Base-by-base conservation (phyloP, 2,329 filamentous ascomycete genomes). In the Claviceps sp. region DNA sequence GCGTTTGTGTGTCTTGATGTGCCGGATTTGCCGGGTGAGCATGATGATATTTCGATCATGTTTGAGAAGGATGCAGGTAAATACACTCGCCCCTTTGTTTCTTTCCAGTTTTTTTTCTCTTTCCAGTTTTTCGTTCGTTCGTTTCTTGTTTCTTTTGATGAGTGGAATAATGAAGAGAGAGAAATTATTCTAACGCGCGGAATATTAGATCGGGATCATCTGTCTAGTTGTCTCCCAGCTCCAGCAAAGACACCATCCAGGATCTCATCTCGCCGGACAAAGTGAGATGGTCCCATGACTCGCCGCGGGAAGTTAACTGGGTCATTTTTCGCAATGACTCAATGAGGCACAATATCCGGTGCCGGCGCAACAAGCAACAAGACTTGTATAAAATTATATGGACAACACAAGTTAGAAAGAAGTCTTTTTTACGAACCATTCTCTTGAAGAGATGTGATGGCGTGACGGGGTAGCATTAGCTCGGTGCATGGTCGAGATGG, bases 11-110 rank as follows among this genome's bases (percentile, higher is more conserved):
- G 87, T 64, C 69, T 95, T 54, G 90, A 95, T 66, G 80, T 89
- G 66, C 84, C 89, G 17, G 89, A 95, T 60, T 87, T 94, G 66
- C 87, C 89, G 1, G 87, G 87, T 49, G 90, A 95, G 70, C 89
- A 95, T 68, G 90, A 95, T 65, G 90, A 96, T 70, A 88, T 96
- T 58, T 79, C 84, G 11, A 83, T 96, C 61, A 69, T 84, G 55
- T 96, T 96, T 72, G 89, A 95, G 57, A 83, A 76, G 46, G 85
- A 88, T 64, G 73, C 77, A 61, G 85, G 86, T 89, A 68, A 73
- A 84, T 13, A 10, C 10, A 39, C 14, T 24, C 26, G 30, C 8
- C 38, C 19, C 74, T 26, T 44, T 22, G 2, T 24, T 24, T 50
- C 16, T 16, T 47, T 7, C 11, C 5, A 4, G 4, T 39, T 22